Percentiles rank a stretch among this genome's conserved stretches.
phyloP scores from a whole-genome alignment of 805 yeast species.

The Starmerella gropengiesseri region DNA sequence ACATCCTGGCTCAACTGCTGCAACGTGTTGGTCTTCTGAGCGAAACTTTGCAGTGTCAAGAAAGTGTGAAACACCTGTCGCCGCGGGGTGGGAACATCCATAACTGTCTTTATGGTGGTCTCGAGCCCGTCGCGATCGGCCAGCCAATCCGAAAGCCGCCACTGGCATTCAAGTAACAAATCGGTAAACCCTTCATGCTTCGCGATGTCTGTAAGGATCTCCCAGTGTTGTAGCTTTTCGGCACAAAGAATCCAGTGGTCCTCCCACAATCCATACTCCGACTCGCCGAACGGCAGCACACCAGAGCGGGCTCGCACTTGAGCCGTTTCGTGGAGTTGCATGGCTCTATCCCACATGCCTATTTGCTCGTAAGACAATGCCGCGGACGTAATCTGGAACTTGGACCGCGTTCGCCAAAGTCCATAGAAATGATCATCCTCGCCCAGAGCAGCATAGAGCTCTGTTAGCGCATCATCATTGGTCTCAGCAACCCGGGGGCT shows the following conservation, averaged over 20 bases:
- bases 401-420: slow-evolving; percentile 92
- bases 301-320: slow-evolving; percentile 95
- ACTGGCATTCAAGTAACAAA: slow-evolving; percentile 90
- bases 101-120: slow-evolving; percentile 85
- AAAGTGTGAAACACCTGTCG: slow-evolving; percentile 93
- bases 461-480: slow-evolving; percentile 81
- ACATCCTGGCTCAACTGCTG: slow-evolving; percentile 77
- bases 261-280: slow-evolving; percentile 95
- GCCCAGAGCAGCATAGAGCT: slow-evolving; percentile 74
- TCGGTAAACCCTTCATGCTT: slow-evolving; percentile 98
- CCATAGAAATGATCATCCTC: slow-evolving; percentile 98
- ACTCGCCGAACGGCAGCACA: slow-evolving; percentile 85
- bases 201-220: slow-evolving; percentile 86
- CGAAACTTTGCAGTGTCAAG: slow-evolving; percentile 82
- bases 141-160: slow-evolving; percentile 99
- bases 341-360: slow-evolving; percentile 90
- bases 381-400: slow-evolving; percentile 82
- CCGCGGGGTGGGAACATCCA: slow-evolving; percentile 98
- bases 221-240: slow-evolving; percentile 97
- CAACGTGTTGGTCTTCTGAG: slow-evolving; percentile 76
- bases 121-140: slow-evolving; percentile 90
- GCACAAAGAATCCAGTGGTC: slow-evolving; percentile 98
- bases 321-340: slow-evolving; percentile 88
- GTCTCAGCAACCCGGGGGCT: slow-evolving; percentile 70
- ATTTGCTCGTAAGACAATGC: slow-evolving; percentile 91